phyloP scores from a whole-genome alignment of 306 rosid species.

The Cicer arietinum region DNA sequence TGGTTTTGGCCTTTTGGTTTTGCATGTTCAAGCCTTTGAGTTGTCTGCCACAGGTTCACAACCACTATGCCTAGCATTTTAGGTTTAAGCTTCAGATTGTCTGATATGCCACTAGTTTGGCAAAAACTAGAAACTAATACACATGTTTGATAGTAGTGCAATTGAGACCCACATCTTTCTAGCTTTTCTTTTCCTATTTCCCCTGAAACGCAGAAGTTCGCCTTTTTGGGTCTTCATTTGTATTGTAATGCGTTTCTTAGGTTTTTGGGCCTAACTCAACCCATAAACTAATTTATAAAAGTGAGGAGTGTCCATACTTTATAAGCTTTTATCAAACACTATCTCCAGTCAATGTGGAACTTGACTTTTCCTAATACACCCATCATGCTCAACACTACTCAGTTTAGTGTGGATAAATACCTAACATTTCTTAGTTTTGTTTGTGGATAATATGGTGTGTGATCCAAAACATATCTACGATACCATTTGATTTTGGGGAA shows the following conservation, averaged over 20 bases:
- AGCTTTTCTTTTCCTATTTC: not conserved
- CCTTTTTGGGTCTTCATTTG: not conserved
- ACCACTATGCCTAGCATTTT: slow-evolving; percentile 9
- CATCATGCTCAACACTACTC: not conserved
- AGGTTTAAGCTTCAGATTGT: not conserved
- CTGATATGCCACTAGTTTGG: not conserved
- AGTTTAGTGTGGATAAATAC: not conserved
- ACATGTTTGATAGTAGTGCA: not conserved
- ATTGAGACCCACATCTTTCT: not conserved
- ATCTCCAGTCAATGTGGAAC: not conserved
- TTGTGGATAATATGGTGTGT: not conserved
- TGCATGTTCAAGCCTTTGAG: not conserved
- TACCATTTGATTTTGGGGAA: not conserved
- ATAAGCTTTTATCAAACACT: no score
- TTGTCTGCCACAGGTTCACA: not conserved
- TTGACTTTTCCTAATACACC: not conserved
- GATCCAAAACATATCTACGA: not conserved
- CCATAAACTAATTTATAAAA: not conserved
- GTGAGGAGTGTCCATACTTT: no score
- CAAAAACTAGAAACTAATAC: not conserved
- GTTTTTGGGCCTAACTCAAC: not conserved
- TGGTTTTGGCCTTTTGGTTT: not conserved
- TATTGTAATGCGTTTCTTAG: not conserved
- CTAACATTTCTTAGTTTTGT: not conserved
- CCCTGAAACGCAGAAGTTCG: not conserved